phyloP scores from a whole-genome alignment of 176 grass and related monocot species.

The Poa annua region DNA sequence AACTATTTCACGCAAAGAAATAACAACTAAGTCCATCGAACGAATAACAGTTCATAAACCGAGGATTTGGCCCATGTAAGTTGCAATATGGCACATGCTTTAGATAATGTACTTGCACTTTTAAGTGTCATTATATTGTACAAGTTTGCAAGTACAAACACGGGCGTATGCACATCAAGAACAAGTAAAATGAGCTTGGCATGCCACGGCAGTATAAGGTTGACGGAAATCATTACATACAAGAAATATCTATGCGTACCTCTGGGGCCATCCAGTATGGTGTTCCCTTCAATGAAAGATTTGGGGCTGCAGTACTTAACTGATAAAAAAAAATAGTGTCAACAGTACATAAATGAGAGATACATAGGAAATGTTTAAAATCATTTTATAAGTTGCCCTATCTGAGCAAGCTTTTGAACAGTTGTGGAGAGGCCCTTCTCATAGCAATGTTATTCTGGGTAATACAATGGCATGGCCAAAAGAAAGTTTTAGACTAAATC shows the following conservation, averaged over 20 bases:
- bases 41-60: constrained; percentile 19
- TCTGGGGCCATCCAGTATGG: constrained; percentile 99
- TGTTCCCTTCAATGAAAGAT: constrained; percentile 91
- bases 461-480: not conserved
- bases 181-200: not conserved
- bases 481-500: not conserved
- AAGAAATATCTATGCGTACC: constrained; percentile 48
- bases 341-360: constrained; percentile 29
- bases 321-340: constrained; percentile 49
- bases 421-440: not conserved
- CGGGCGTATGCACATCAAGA: constrained; percentile 31
- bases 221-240: constrained; percentile 19
- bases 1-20: constrained; percentile 5
- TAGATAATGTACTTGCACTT: constrained; percentile 5
- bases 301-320: constrained; percentile 72
- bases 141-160: constrained; percentile 9
- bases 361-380: constrained; percentile 7
- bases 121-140: constrained; percentile 36
- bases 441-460: constrained; percentile 10
- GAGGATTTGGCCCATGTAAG: constrained; percentile 27
- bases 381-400: not conserved
- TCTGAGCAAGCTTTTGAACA: constrained; percentile 23
- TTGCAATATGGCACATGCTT: not conserved
- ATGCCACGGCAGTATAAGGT: not conserved
- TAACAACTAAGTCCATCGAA: not conserved